These are phyloP conservation scores for Candida corydali DNA, from an alignment of 805 yeast genomes.

Conservation along the genomic window DNA sequence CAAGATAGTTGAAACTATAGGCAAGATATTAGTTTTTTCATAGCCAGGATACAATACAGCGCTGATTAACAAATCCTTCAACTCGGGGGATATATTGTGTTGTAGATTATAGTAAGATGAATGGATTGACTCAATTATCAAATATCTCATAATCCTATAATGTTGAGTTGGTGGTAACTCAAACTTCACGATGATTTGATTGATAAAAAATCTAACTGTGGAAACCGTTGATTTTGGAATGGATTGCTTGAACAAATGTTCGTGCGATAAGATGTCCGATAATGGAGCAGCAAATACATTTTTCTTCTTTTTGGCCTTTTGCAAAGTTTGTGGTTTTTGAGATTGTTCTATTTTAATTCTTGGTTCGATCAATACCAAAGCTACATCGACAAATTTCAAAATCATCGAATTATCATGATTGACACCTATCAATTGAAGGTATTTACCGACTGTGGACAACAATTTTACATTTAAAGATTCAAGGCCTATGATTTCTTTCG, in stretches of 20 bases:
- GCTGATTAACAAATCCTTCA: conserved; percentile 39
- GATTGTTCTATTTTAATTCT: conserved; percentile 15
- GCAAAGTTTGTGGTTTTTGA: conserved; percentile 5
- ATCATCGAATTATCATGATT: conserved; percentile 49
- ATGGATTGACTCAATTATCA: conserved; percentile 32
- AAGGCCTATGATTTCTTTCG: conserved; percentile 28
- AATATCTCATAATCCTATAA: conserved; percentile 45
- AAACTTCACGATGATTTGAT: conserved; percentile 42
- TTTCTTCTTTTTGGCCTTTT: conserved; percentile 37
- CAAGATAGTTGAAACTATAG: conserved; percentile 58
- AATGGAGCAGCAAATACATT: conserved; percentile 44
- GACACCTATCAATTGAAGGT: conserved; percentile 32
- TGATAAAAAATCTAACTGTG: conserved; percentile 45
- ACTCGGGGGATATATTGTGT: conserved; percentile 24
- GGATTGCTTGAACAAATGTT: conserved; percentile 46
- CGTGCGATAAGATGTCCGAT: conserved; percentile 66
- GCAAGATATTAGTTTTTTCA: conserved; percentile 61
- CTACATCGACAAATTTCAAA: conserved; percentile 54
- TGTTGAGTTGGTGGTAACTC: conserved; percentile 61
- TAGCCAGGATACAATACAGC: conserved; percentile 68
- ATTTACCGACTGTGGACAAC: conserved; percentile 21
- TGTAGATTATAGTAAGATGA: conserved; percentile 21
- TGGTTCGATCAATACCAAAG: conserved; percentile 41
- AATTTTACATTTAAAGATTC: conserved; percentile 40
- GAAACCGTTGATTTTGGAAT: conserved; percentile 35